Base-by-base conservation (phyloP, 83 land plant genomes). In the Picea abies region DNA sequence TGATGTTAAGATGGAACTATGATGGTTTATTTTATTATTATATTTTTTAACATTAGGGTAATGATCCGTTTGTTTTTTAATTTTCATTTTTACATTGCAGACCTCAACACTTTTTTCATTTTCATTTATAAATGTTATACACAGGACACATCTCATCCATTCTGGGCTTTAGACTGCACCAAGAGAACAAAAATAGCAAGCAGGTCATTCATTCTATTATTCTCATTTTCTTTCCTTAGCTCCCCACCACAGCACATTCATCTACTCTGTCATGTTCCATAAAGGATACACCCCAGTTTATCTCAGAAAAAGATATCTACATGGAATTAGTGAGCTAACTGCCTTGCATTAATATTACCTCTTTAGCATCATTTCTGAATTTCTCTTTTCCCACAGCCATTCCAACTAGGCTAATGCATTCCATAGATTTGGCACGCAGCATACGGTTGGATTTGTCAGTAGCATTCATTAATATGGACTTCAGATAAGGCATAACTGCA, bases 371-470 rank as follows among this genome's bases (percentile, higher is more conserved):
- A 72, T 93, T 89, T 84, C 93, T 90, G 80, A 97, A 97, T 68
- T 94, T 97, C n/a, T 97, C 98, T 83, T 97, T 97, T 25, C 98
- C 99, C 73, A 97, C 99, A 23, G 98, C 99, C 99, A 97, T 97
- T 69, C 97, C 99, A 52, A 97, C 98, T 77, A 97, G 86, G 85
- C 99, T 97, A 79, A 97, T 96, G 85, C 99, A 97, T 86, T 97
- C 99, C 98, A 97, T 97, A 39, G 99, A 89, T 83, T 97, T 97
- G 25, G 99, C 98, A 80, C 99, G 91, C 76, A 97, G 92, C 99
- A 97, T 97, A 61, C 98, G 92, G 81, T 93, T 94, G 37, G 93
- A 83, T 84, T 96, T 97, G 69, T 96, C 98, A 77, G 90, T 96
- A 60, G 99, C 97, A 90, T 95, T 95, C 37, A 96, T 73, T 76